A percentile compares a stretch with the other conserved stretches of the same genome.
Conservation (phyloP, 768 basidiomycete species). For the Boletus reticulatus region DNA sequence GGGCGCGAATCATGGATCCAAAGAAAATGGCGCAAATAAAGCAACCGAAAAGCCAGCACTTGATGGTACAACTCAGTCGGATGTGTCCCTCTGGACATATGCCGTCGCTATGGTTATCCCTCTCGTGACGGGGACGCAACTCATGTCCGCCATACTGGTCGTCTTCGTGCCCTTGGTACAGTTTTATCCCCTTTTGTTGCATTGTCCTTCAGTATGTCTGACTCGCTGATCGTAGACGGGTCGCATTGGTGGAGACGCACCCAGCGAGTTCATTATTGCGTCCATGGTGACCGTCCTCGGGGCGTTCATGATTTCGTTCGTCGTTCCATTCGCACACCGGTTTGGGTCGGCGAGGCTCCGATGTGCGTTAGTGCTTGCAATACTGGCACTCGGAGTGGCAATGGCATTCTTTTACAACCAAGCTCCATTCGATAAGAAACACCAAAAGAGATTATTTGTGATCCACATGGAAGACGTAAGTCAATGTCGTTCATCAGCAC, state of each 20-base stretch:
- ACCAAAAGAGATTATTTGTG: conserved; percentile 85
- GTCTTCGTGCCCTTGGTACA: conserved; percentile 88
- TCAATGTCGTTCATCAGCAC: background rate
- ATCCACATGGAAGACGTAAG: conserved; percentile 84
- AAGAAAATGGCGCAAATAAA: conserved; percentile 2
- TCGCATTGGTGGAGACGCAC: conserved; percentile 76
- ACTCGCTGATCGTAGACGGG: conserved; percentile 57
- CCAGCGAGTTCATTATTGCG: conserved; percentile 87
- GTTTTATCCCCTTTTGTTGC: background rate
- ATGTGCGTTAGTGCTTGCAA: conserved; percentile 42
- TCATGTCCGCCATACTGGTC: conserved; percentile 63
- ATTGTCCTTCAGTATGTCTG: background rate
- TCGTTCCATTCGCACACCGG: conserved; percentile 72
- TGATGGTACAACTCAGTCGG: conserved; percentile 19
- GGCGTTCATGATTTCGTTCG: conserved; percentile 56
- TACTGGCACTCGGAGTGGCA: conserved; percentile 43
- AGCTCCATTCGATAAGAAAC: conserved; percentile 74
- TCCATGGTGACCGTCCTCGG: conserved; percentile 62
- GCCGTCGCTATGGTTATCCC: conserved; percentile 56
- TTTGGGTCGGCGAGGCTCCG: conserved; percentile 46
- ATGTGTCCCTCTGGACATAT: conserved; percentile 61
- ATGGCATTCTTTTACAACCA: conserved; percentile 62
- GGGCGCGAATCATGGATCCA: background rate
- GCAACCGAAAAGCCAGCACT: background rate
- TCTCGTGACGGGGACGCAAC: conserved; percentile 54